A percentile compares a stretch with the other conserved stretches of the same genome.
Evolutionary conservation across 164 flowering plant species (phyloP).

Genomic region (Malania oleifera): DNA sequence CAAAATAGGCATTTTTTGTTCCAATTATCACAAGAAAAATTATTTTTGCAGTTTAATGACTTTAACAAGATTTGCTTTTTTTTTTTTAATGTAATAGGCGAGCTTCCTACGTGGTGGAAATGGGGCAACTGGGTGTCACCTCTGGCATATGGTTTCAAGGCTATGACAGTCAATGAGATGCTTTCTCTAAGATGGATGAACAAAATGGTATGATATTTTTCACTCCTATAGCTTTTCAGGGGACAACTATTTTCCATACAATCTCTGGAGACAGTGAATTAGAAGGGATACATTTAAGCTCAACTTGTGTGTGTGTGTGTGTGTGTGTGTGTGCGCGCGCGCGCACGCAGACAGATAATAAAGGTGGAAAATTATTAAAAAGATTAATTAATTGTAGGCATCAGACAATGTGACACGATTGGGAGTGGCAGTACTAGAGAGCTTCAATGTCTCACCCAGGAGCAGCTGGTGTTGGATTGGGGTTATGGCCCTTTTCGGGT

Average conservation of each 20-base stretch:
- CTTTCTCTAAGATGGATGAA: constrained; percentile 84
- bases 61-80: neutral
- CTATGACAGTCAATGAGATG: constrained; percentile 68
- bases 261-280: neutral
- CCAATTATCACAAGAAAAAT: neutral
- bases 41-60: neutral
- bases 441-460: constrained; percentile 36
- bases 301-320: no score
- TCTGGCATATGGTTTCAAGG: constrained; percentile 58
- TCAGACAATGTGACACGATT: constrained; percentile 31
- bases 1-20: no score
- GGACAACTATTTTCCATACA: no score
- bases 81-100: constrained; percentile 36
- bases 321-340: no score
- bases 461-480: constrained; percentile 88
- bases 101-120: constrained; percentile 76
- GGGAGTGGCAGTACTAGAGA: constrained; percentile 43
- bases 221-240: no score
- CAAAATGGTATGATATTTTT: constrained; percentile 29
- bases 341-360: no score
- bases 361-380: no score
- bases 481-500: constrained; percentile 58
- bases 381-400: constrained; percentile 29
- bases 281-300: no score
- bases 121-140: constrained; percentile 94